Conservation (phyloP, 192 early-diverging fungal species). For the Rhizophlyctis rosea region DNA sequence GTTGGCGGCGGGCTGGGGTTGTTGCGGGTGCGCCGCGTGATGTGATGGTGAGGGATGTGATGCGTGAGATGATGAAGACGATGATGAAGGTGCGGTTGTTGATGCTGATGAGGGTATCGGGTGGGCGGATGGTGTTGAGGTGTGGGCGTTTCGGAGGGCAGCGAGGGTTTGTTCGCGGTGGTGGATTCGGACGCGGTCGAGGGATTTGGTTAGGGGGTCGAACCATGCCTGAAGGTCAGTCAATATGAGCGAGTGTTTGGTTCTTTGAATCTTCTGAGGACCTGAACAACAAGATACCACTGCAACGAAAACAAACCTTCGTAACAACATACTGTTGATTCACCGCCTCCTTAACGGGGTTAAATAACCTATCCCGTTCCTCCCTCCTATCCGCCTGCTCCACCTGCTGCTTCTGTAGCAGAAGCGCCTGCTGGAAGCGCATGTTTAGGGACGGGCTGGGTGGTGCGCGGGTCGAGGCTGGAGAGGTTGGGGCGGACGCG, state of each 20-base stretch:
- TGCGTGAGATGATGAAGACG: too few relatives aligned
- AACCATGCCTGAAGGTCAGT: slow-evolving; percentile 1
- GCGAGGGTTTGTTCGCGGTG: not conserved
- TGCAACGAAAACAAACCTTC: slow-evolving; percentile 6
- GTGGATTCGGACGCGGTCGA: slow-evolving; percentile 2
- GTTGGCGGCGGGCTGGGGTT: not conserved
- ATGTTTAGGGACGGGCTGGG: slow-evolving; percentile 8
- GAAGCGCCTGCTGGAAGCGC: slow-evolving; percentile 25
- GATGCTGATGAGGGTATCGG: too few relatives aligned
- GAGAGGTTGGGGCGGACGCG: slow-evolving; percentile 8
- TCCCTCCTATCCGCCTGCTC: slow-evolving; percentile 18
- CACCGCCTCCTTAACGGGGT: slow-evolving; percentile 3
- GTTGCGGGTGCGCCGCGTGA: not conserved
- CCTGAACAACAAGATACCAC: too few relatives aligned
- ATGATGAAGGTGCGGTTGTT: too few relatives aligned
- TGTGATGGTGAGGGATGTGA: not conserved
- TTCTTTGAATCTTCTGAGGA: too few relatives aligned
- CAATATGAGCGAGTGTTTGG: too few relatives aligned
- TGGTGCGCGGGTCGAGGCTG: slow-evolving; percentile 1
- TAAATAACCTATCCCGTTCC: slow-evolving; percentile 10
- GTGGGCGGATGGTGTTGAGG: not conserved
- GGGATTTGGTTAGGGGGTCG: slow-evolving; percentile 3
- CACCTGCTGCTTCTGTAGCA: slow-evolving; percentile 30
- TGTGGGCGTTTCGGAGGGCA: not conserved
- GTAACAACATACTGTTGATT: slow-evolving; percentile 6